Evolutionary conservation across 441 rosid genomes (phyloP), one percentile per base, ranked within the genome.

Genomic region (Eutrema salsugineum): DNA sequence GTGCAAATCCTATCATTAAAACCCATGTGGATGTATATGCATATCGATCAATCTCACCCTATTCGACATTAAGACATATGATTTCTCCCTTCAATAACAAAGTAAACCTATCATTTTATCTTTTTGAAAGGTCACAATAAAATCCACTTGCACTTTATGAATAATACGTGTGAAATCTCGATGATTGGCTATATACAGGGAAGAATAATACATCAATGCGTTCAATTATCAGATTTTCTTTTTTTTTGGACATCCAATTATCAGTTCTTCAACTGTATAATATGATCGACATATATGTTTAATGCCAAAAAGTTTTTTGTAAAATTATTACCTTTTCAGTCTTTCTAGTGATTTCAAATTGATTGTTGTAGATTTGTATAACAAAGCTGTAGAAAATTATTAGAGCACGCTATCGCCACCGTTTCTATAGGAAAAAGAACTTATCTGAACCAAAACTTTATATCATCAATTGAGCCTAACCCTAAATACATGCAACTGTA

Each of bases 11-110:
- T 15, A 39, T 30, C 33, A 62, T 22, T 30, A 22, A 63, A 63
- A 51, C 56, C 19, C 67, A 57, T 57, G 71, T 73, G 66, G 57
- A 39, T 53, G 14, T 54, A 51, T 14, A 71, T 43, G 24, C 32
- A 32, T 22, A 43, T 63, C 56, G 47, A 53, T 53, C 16, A 71
- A 14, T 32, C 19, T 32, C 40, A 72, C 57, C 50, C 9, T 15
- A 28, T 30, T 17, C 24, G 53, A 60, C 61, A 50, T 40, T 61
- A 61, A 9, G 27, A 60, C 28, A 28, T 24, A 33, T 60, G 24
- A 50, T 70, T 38, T 53, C 0, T 60, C 43, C 32, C 15, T 17
- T 16, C 27, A 30, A 40, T 43, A 43, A 51, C 46, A 50, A 71
- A 51, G 47, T 6, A 62, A 61, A 28, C 36, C 2, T 47, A 48